These are phyloP conservation scores for Neurospora sp. DNA, from an alignment of 2,329 filamentous ascomycete genomes.

Conservation along the genomic window DNA sequence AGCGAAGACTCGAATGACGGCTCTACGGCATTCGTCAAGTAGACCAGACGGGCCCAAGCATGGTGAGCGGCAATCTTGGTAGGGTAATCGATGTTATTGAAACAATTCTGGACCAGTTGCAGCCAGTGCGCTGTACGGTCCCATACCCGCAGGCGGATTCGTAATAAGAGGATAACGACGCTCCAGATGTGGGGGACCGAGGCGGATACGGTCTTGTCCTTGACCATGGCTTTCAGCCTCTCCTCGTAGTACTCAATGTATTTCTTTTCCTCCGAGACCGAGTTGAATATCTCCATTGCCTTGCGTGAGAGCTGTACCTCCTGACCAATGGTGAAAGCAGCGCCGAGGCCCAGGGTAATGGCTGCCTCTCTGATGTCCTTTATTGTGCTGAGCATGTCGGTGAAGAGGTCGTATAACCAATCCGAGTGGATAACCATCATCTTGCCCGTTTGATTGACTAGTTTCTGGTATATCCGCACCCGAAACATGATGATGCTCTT, in stretches of 20 bases:
- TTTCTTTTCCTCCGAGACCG: conserved; percentile 46
- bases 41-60: conserved; percentile 81
- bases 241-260: conserved; percentile 62
- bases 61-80: conserved; percentile 69
- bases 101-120: conserved; percentile 67
- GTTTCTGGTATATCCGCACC: conserved; percentile 65
- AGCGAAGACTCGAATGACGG: conserved; percentile 46
- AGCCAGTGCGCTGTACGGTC: conserved; percentile 66
- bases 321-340: conserved; percentile 57
- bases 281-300: conserved; percentile 53
- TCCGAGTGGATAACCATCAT: conserved; percentile 62
- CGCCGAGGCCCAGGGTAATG: conserved; percentile 62
- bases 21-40: conserved; percentile 56
- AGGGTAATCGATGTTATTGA: conserved; percentile 65
- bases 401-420: conserved; percentile 77
- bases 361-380: conserved; percentile 69
- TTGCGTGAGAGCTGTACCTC: conserved; percentile 58
- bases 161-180: conserved; percentile 67
- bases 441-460: conserved; percentile 60
- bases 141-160: conserved; percentile 59
- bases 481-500: conserved; percentile 73
- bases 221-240: conserved; percentile 58
- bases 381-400: conserved; percentile 67
- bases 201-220: conserved; percentile 48
- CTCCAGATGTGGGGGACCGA: conserved; percentile 86